These are phyloP conservation scores for Macrocybe gigantea DNA, from an alignment of 768 basidiomycete genomes.

Conservation along the genomic window DNA sequence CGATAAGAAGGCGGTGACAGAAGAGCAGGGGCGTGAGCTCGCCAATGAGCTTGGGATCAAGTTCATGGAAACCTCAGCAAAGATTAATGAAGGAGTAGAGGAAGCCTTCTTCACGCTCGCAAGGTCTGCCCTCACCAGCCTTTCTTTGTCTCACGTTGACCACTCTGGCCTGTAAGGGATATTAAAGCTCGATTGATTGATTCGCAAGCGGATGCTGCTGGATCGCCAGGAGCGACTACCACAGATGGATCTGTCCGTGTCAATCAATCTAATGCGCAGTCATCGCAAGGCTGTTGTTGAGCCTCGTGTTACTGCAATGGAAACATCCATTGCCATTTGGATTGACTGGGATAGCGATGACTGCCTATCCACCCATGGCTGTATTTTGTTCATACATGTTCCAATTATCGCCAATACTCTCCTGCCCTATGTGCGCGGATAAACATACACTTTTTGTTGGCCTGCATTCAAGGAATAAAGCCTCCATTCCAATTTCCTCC, in stretches of 20 bases:
- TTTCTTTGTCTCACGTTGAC: not conserved
- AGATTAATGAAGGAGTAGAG: constrained; percentile 96
- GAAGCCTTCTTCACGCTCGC: constrained; percentile 98
- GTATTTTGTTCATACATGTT: not conserved
- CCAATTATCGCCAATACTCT: not conserved
- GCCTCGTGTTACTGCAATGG: constrained; percentile 13
- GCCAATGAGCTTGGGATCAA: constrained; percentile 92
- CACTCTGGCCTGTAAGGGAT: constrained; percentile 47
- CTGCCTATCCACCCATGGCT: not conserved
- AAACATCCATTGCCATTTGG: not conserved
- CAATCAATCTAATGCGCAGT: constrained; percentile 44
- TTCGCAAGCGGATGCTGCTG: constrained; percentile 67
- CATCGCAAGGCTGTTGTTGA: constrained; percentile 49
- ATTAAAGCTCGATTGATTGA: constrained; percentile 98
- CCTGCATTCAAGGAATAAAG: constrained; percentile 10
- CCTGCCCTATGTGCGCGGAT: too few relatives aligned
- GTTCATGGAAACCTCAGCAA: constrained; percentile 98
- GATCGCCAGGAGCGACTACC: constrained; percentile 30
- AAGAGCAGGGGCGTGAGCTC: constrained; percentile 87
- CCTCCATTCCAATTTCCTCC: constrained; percentile 82
- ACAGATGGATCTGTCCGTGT: constrained; percentile 59
- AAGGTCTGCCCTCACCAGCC: constrained; percentile 40
- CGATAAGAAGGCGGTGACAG: constrained; percentile 89
- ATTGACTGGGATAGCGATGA: constrained; percentile 1
- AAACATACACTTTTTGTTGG: too few relatives aligned